These are phyloP conservation scores for Xylaria curta DNA, from an alignment of 495 filamentous ascomycete genomes.

Conservation along the genomic window DNA sequence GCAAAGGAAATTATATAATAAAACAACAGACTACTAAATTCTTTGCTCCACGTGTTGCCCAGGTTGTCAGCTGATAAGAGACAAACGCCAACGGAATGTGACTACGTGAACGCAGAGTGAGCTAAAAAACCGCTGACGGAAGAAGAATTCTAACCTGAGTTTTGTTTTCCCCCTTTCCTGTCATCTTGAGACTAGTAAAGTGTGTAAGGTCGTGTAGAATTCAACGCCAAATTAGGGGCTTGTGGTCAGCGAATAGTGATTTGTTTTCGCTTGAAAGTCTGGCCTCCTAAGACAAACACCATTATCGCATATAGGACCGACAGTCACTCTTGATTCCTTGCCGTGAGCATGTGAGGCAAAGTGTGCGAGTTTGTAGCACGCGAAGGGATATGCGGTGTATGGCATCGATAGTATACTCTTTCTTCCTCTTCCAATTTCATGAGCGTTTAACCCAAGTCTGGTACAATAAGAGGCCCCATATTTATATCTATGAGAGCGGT, in stretches of 20 bases:
- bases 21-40: background rate
- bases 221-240: too few relatives aligned
- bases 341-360: too few relatives aligned
- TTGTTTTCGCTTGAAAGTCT: background rate
- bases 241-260: background rate
- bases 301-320: background rate
- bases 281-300: background rate
- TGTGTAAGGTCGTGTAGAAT: background rate
- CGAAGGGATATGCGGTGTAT: background rate
- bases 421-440: background rate
- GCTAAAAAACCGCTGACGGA: background rate
- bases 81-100: background rate
- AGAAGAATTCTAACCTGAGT: background rate
- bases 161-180: background rate
- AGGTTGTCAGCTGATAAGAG: background rate
- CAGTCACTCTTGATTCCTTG: background rate
- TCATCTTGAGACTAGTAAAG: background rate
- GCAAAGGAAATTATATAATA: background rate
- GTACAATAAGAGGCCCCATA: background rate
- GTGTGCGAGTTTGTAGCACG: background rate
- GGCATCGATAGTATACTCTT: background rate
- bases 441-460: background rate
- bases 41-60: background rate
- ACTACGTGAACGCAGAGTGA: background rate
- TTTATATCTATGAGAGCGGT: background rate